phyloP scores from a whole-genome alignment of 352 stramenopile genomes.

The Globisporangium echinulatum region DNA sequence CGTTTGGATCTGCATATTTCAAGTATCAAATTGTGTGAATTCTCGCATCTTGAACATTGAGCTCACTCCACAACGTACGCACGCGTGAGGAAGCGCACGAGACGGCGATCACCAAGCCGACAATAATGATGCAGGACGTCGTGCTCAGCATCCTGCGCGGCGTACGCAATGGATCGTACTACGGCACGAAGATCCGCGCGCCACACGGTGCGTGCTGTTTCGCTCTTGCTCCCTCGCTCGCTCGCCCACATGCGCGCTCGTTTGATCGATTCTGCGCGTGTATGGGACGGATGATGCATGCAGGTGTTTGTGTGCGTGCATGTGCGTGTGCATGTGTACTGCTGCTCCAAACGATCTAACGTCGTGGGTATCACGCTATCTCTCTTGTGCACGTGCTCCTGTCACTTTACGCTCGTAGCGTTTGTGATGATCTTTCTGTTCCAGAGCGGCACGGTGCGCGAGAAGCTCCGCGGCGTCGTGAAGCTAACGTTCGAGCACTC shows the following conservation, averaged over 20 bases:
- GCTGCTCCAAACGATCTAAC: too few relatives aligned
- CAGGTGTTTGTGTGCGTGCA: neutral
- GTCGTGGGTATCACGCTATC: too few relatives aligned
- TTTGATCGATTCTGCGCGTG: neutral
- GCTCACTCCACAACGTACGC: neutral
- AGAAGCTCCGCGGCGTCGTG: conserved; percentile 71
- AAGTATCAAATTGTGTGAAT: too few relatives aligned
- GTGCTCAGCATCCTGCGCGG: conserved; percentile 72
- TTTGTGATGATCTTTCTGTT: conserved; percentile 90
- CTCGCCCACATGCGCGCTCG: neutral
- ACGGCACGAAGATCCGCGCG: conserved; percentile 86
- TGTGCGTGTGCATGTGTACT: neutral
- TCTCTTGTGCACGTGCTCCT: neutral
- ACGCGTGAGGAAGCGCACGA: neutral
- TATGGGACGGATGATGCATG: neutral
- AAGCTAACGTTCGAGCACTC: conserved; percentile 82
- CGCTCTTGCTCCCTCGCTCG: neutral
- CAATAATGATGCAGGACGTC: conserved; percentile 27
- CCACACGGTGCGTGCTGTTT: conserved; percentile 54
- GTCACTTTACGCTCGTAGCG: conserved; percentile 22
- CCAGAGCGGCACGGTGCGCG: conserved; percentile 62
- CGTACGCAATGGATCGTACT: conserved; percentile 83
- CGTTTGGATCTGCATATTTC: too few relatives aligned
- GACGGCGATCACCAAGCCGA: neutral
- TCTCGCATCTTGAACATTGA: neutral